Conservation (phyloP, 1,284 basidiomycete genomes). For the Trametes sp. region DNA sequence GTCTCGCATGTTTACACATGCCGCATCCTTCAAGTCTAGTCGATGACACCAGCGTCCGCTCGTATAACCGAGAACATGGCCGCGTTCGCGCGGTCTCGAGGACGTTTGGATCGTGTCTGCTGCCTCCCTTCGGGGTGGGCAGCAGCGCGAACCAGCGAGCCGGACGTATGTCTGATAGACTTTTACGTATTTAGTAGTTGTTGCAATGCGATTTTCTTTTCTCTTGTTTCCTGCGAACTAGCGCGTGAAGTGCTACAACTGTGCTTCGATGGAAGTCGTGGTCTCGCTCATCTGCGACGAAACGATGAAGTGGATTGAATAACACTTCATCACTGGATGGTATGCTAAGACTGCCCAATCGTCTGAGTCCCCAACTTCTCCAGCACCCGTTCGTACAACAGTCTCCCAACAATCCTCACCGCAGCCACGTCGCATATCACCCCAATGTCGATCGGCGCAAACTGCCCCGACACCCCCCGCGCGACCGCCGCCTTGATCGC, state of each 20-base stretch:
- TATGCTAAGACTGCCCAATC: not conserved
- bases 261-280: too few species aligned
- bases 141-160: slow-evolving; percentile 61
- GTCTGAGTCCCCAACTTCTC: slow-evolving; percentile 25
- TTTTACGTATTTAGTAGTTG: slow-evolving; percentile 22
- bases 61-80: slow-evolving; percentile 82
- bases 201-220: not conserved
- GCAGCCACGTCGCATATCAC: slow-evolving; percentile 62
- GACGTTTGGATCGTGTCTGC: slow-evolving; percentile 68
- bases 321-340: too few species aligned
- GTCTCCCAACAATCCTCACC: slow-evolving; percentile 56
- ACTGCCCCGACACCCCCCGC: slow-evolving; percentile 46
- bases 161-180: slow-evolving; percentile 82
- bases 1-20: slow-evolving; percentile 89
- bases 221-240: not conserved
- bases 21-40: slow-evolving; percentile 82
- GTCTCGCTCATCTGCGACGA: too few species aligned
- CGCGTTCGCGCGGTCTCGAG: slow-evolving; percentile 61
- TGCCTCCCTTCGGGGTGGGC: slow-evolving; percentile 49
- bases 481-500: slow-evolving; percentile 47
- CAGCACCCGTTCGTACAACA: slow-evolving; percentile 48
- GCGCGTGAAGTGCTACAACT: too few species aligned
- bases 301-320: too few species aligned
- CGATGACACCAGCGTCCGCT: slow-evolving; percentile 75
- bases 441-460: slow-evolving; percentile 67